phyloP scores from a whole-genome alignment of 176 grass and related monocot species.

The Oryza meyeriana region DNA sequence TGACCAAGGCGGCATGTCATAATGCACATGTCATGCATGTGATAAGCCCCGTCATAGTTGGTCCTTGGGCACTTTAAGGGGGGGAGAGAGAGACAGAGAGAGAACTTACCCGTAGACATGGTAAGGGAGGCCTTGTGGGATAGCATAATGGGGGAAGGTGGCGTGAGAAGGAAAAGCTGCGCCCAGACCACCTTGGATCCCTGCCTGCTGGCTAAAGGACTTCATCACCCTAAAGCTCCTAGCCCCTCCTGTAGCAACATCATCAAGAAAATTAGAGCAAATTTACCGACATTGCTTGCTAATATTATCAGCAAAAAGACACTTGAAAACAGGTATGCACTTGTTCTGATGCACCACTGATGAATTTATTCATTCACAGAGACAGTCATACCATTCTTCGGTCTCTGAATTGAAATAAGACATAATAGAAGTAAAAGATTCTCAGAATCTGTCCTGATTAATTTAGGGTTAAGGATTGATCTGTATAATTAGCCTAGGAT shows the following conservation, averaged over 20 bases:
- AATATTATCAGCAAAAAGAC: slow-evolving; percentile 27
- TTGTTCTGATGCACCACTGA: not conserved
- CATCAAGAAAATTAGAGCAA: not conserved
- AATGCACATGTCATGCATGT: slow-evolving; percentile 79
- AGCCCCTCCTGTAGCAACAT: slow-evolving; percentile 53
- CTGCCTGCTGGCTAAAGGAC: slow-evolving; percentile 74
- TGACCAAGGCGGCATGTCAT: slow-evolving; percentile 62
- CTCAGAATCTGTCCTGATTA: slow-evolving; percentile 27
- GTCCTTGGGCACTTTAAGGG: slow-evolving; percentile 20
- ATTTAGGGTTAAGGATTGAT: slow-evolving; percentile 29
- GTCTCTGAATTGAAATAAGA: slow-evolving; percentile 30
- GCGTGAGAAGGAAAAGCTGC: slow-evolving; percentile 79
- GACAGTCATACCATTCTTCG: not conserved
- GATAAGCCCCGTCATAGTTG: slow-evolving; percentile 31
- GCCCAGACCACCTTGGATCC: slow-evolving; percentile 67
- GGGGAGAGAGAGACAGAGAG: not conserved
- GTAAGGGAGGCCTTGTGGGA: slow-evolving; percentile 90
- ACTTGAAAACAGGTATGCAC: slow-evolving; percentile 21
- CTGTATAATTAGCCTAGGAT: not conserved
- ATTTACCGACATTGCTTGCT: slow-evolving; percentile 28
- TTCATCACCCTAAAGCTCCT: slow-evolving; percentile 86
- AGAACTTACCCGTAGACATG: slow-evolving; percentile 74
- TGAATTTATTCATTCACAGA: slow-evolving; percentile 24
- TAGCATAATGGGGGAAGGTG: slow-evolving; percentile 95
- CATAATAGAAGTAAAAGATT: slow-evolving; percentile 63